A percentile compares a stretch with the other conserved stretches of the same genome.
These are phyloP conservation scores for Tolypocladium sp. DNA, from an alignment of 2,329 filamentous ascomycete genomes.

Conservation along the genomic window DNA sequence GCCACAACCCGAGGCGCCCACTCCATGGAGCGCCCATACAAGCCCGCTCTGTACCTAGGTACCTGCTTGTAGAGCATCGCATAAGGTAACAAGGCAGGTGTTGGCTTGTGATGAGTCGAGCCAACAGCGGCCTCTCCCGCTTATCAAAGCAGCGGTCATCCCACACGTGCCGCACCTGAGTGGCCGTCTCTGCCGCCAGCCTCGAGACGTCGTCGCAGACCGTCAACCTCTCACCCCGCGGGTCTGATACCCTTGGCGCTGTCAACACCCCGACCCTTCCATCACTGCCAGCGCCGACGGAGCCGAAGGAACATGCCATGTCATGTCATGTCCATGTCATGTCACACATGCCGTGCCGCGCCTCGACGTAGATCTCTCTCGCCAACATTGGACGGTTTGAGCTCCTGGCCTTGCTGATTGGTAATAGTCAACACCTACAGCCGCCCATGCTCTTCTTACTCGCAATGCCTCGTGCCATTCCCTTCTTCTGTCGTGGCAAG, in stretches of 20 bases:
- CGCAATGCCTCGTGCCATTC: neutral
- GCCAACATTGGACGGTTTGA: neutral
- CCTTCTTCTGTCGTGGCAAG: neutral
- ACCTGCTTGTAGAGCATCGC: neutral
- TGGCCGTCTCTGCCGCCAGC: neutral
- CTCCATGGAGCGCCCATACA: neutral
- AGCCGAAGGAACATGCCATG: neutral
- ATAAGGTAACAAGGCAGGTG: neutral
- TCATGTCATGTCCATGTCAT: neutral
- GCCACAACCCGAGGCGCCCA: neutral
- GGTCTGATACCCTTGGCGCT: neutral
- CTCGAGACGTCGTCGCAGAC: neutral
- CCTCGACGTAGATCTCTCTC: neutral
- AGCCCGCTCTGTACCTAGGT: too few species aligned
- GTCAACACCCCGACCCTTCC: neutral
- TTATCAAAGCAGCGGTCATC: neutral
- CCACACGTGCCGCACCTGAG: neutral
- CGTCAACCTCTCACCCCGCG: neutral
- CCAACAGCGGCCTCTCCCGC: neutral
- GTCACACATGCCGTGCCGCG: neutral
- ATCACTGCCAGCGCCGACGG: neutral
- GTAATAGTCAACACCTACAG: neutral
- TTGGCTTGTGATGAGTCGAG: neutral
- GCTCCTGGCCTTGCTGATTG: neutral
- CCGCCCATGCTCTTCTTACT: neutral